Conservation (phyloP, 139 green algal genomes). For the Micromonas commoda region DNA sequence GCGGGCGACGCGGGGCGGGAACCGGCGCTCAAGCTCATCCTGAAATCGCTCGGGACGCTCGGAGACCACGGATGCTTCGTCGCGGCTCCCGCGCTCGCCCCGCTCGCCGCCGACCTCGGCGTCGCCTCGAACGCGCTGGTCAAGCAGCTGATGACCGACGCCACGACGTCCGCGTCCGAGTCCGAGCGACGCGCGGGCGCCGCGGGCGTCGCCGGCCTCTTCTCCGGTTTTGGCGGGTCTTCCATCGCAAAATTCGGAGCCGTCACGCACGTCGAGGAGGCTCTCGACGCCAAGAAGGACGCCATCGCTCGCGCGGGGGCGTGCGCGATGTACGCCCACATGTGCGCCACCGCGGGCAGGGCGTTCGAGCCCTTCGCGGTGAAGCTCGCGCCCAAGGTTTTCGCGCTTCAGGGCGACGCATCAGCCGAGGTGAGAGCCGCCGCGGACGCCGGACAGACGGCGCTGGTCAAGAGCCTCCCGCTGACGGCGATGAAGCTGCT, state of each 20-base stretch:
- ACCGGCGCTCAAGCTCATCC: neutral
- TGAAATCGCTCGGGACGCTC: neutral
- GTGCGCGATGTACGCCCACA: neutral
- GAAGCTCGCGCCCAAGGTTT: neutral
- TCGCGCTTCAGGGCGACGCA: neutral
- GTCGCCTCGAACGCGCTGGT: neutral
- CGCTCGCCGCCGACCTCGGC: neutral
- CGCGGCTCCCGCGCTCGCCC: neutral
- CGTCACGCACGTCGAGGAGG: neutral
- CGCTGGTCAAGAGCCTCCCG: neutral
- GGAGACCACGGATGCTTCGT: neutral
- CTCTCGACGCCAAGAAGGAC: conserved; percentile 5
- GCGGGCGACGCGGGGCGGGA: neutral
- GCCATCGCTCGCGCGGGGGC: neutral
- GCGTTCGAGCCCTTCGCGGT: conserved; percentile 11
- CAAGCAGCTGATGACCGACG: neutral
- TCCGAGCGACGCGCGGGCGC: neutral
- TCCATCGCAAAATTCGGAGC: neutral
- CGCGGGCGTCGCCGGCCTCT: neutral
- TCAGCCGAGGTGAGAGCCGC: neutral
- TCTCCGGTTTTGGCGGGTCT: neutral
- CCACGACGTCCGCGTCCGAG: neutral
- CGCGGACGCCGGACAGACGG: neutral
- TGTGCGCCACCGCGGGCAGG: conserved; percentile 7
- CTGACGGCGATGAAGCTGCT: conserved; percentile 12